A percentile compares a stretch with the other conserved stretches of the same genome.
phyloP scores from a whole-genome alignment of 352 stramenopile genomes.

The Globisporangium camurandrum region DNA sequence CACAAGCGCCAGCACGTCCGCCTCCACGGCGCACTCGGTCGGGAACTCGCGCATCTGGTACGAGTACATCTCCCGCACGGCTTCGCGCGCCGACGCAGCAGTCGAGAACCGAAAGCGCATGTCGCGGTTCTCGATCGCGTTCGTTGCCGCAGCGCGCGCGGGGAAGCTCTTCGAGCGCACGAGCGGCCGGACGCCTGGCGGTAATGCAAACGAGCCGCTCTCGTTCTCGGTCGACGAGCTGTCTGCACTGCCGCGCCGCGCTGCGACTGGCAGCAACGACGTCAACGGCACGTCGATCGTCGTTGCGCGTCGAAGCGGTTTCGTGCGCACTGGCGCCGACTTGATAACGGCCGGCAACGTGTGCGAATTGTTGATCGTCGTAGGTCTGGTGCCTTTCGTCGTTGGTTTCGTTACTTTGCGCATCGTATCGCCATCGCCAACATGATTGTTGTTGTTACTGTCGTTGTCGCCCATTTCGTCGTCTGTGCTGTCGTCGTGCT shows the following conservation, averaged over 20 bases:
- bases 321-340: background rate
- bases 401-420: too few relatives aligned
- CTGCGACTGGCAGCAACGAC: slow-evolving; percentile 7
- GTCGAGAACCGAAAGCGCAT: slow-evolving; percentile 60
- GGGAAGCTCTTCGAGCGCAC: slow-evolving; percentile 52
- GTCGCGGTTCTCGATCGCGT: slow-evolving; percentile 50
- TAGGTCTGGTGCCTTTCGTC: too few relatives aligned
- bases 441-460: too few relatives aligned
- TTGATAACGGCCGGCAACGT: slow-evolving; percentile 2
- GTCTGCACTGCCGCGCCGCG: slow-evolving; percentile 18
- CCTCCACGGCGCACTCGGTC: slow-evolving; percentile 22
- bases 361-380: too few relatives aligned
- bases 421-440: background rate
- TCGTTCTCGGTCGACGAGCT: slow-evolving; percentile 4
- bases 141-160: slow-evolving; percentile 37
- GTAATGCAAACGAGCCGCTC: background rate
- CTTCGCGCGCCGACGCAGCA: slow-evolving; percentile 42
- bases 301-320: slow-evolving; percentile 36
- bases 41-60: slow-evolving; percentile 52
- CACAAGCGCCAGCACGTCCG: slow-evolving; percentile 31
- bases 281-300: slow-evolving; percentile 45
- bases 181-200: slow-evolving; percentile 3
- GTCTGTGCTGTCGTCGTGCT: slow-evolving; percentile 9
- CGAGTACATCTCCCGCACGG: slow-evolving; percentile 66
- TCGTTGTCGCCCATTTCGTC: slow-evolving; percentile 2